Conservation (phyloP, 768 basidiomycete species). For the Lactarius tabidus region DNA sequence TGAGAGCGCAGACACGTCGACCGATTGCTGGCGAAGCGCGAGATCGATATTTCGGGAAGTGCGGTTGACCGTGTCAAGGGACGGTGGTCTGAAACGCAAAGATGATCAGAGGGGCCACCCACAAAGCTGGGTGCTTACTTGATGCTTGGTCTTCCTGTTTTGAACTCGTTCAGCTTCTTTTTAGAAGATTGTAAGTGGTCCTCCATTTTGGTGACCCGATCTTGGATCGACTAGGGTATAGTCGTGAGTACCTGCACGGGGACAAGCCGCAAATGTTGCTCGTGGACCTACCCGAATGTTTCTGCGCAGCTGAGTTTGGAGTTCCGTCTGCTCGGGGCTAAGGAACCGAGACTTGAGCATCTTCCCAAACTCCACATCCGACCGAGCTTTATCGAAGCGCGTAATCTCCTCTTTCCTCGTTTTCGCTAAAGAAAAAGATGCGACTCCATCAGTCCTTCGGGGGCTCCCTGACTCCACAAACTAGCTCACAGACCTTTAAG, state of each 20-base stretch:
- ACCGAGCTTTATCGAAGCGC: slow-evolving; percentile 72
- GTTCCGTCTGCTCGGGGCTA: slow-evolving; percentile 83
- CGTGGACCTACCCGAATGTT: slow-evolving; percentile 56
- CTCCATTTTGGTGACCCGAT: slow-evolving; percentile 22
- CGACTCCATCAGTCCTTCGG: slow-evolving; percentile 5
- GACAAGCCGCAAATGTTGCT: not conserved
- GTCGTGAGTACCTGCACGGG: not conserved
- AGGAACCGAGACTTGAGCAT: slow-evolving; percentile 40
- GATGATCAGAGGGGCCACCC: not conserved
- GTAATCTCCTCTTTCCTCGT: slow-evolving; percentile 80
- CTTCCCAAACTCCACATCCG: slow-evolving; percentile 67
- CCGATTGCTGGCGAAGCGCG: slow-evolving; percentile 58
- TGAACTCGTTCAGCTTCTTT: slow-evolving; percentile 22
- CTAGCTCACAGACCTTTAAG: slow-evolving; percentile 51
- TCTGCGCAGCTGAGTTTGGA: slow-evolving; percentile 70
- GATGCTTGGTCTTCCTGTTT: slow-evolving; percentile 19
- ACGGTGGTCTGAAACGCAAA: slow-evolving; percentile 58
- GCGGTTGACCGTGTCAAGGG: slow-evolving; percentile 79
- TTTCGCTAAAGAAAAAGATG: slow-evolving; percentile 46
- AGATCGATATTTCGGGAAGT: slow-evolving; percentile 83
- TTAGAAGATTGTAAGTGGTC: slow-evolving; percentile 20
- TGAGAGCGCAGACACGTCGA: slow-evolving; percentile 49
- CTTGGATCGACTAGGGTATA: slow-evolving; percentile 17
- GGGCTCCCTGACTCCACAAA: not conserved
- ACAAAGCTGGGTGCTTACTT: slow-evolving; percentile 1